phyloP scores from a whole-genome alignment of 2,329 filamentous ascomycete genomes.

The Cylindrodendrum hubeiense region DNA sequence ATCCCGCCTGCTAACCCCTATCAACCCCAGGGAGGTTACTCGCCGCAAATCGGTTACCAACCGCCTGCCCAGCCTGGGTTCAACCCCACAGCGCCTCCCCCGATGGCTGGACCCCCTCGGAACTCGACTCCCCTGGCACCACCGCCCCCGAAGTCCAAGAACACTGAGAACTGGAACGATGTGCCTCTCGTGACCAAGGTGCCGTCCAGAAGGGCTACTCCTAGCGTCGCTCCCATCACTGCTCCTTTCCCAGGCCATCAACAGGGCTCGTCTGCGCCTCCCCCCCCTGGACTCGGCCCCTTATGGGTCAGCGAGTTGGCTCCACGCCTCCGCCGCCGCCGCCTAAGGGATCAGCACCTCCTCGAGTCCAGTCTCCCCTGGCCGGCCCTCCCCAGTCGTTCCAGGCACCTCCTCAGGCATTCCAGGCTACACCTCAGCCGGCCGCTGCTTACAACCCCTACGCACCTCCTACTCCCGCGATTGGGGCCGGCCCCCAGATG shows the following conservation, averaged over 20 bases:
- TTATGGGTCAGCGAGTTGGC: constrained; percentile 71
- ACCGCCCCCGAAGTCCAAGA: constrained; percentile 77
- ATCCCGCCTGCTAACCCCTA: constrained; percentile 53
- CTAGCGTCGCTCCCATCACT: constrained; percentile 75
- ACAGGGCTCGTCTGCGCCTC: constrained; percentile 66
- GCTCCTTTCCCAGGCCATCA: constrained; percentile 82
- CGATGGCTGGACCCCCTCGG: constrained; percentile 60
- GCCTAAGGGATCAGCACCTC: constrained; percentile 80
- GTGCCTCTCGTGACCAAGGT: constrained; percentile 86
- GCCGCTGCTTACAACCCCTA: constrained; percentile 72
- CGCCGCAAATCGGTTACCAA: constrained; percentile 60
- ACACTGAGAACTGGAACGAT: constrained; percentile 92
- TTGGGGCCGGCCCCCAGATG: constrained; percentile 72
- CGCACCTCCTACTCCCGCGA: constrained; percentile 67
- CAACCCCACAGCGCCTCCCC: constrained; percentile 49
- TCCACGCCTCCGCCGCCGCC: constrained; percentile 84
- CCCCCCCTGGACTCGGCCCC: constrained; percentile 63
- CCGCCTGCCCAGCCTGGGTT: constrained; percentile 59
- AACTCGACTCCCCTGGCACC: constrained; percentile 75
- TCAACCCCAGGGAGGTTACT: constrained; percentile 45
- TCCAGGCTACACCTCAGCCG: constrained; percentile 52
- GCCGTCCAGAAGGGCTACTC: constrained; percentile 77
- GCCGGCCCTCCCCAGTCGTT: constrained; percentile 65
- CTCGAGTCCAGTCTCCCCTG: constrained; percentile 80
- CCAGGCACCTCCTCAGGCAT: constrained; percentile 49